Evolutionary conservation across 176 grass and related monocot genomes (phyloP), one percentile per base, ranked within the genome.

Genomic region (Melocanna baccifera): DNA sequence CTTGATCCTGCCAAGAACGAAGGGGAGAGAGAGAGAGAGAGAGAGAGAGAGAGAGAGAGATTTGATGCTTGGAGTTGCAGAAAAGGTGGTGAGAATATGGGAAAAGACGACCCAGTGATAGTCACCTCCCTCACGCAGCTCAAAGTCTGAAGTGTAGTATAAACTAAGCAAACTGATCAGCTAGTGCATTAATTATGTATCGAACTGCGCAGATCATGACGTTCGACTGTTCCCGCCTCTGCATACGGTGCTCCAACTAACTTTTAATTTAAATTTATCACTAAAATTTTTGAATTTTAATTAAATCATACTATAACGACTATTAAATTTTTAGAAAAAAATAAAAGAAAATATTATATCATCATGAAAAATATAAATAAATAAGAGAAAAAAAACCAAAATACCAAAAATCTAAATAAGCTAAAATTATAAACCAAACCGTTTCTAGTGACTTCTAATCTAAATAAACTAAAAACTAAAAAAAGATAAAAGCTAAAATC

Each of bases 111-210:
- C 72, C 6, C 1, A 41, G 25, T 6, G 48, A 67, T 3, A 4
- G 52, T 22, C 52, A 1, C 59, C 77, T 36, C 8, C 16, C 18
- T 45, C 69, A 57, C 59, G 45, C 47, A 16, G 58, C 32, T 75
- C 59, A 2, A 8, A 45, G 58, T 12, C 23, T 62, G 43, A 29
- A 26, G 79, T 19, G 82, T 16, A 6, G 28, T 71, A 81, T 75
- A 85, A 89, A 84, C 39, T 67, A 75, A 22, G 73, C 84, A 32
- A 68, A 73, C n/a, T 37, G 73, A 34, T 83, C 47, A 62, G 65
- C 1, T 2, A 6, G 75, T 19, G 20, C 26, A 66, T 32, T 63
- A 56, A 12, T 41, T 78, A 67, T 42, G 53, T 56, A 73, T 65
- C 25, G 71, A 90, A 39, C 72, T 10, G n/a, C 3, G 39, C n/a